Evolutionary conservation across 192 early-diverging fungal species (phyloP).

Genomic region (Diversispora epigaea): DNA sequence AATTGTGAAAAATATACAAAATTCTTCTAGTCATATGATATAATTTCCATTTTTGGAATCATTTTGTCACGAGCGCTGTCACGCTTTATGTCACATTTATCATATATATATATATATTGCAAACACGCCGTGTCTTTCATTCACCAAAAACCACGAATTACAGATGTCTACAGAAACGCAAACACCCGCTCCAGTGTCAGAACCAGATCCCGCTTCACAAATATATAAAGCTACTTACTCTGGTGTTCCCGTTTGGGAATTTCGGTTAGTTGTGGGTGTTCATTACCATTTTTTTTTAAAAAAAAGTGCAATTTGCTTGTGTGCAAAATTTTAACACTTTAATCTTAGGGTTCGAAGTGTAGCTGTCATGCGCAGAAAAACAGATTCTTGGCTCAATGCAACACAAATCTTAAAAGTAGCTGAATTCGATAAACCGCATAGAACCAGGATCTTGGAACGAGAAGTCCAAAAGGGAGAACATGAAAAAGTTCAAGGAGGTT

Average conservation of each 20-base stretch:
- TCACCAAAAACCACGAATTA: no score
- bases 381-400: conserved; percentile 91
- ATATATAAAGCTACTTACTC: conserved; percentile 93
- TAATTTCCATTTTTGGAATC: no score
- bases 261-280: conserved; percentile 57
- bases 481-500: conserved; percentile 98
- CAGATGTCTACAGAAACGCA: conserved; percentile 1
- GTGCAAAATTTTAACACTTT: not conserved
- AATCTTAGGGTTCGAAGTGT: conserved; percentile 36
- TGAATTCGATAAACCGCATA: conserved; percentile 85
- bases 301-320: not conserved
- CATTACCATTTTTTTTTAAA: not conserved
- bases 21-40: no score
- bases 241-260: conserved; percentile 93
- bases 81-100: no score
- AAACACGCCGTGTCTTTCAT: no score
- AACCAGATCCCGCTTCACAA: conserved; percentile 30
- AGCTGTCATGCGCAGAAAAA: conserved; percentile 66
- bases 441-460: conserved; percentile 92
- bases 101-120: no score
- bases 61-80: no score
- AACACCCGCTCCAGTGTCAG: not conserved
- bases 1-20: no score
- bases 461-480: conserved; percentile 85
- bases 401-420: conserved; percentile 99